These are phyloP conservation scores for Emergomyces africanus DNA, from an alignment of 2,329 filamentous ascomycete species.

Conservation along the genomic window DNA sequence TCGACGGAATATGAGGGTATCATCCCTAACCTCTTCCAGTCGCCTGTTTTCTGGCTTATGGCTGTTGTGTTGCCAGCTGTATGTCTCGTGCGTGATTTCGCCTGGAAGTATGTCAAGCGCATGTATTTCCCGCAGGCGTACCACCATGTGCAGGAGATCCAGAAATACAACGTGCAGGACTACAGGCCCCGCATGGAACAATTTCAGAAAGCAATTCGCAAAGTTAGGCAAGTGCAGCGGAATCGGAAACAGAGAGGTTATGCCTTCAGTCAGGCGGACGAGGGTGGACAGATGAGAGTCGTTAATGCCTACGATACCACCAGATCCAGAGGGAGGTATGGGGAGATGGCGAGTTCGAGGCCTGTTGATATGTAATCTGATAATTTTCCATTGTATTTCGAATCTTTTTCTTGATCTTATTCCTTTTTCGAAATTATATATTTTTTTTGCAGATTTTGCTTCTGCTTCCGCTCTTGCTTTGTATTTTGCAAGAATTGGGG, in stretches of 20 bases:
- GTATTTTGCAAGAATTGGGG: neutral
- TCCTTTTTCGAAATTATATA: conserved; percentile 3
- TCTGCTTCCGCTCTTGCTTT: neutral
- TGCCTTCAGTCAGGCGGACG: conserved; percentile 94
- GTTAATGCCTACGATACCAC: conserved; percentile 98
- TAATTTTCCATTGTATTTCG: conserved; percentile 11
- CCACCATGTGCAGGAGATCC: conserved; percentile 98
- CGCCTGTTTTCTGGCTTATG: conserved; percentile 85
- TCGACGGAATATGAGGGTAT: conserved; percentile 78
- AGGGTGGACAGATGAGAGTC: conserved; percentile 77
- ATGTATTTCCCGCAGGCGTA: conserved; percentile 97
- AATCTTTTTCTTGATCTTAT: conserved; percentile 6
- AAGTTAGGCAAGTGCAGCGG: conserved; percentile 93
- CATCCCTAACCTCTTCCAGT: conserved; percentile 65
- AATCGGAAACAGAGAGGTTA: conserved; percentile 99
- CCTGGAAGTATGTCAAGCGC: conserved; percentile 94
- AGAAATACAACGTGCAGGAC: conserved; percentile 99
- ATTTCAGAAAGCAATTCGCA: conserved; percentile 98
- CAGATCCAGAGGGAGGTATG: conserved; percentile 76
- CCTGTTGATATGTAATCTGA: conserved; percentile 17
- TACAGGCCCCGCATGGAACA: conserved; percentile 98
- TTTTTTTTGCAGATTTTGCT: conserved; percentile 10
- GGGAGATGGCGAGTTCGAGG: conserved; percentile 71
- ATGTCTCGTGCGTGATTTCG: conserved; percentile 77
- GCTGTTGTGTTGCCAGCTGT: conserved; percentile 64